Conservation (phyloP, 257 asterid species). For the Solanum phureja region DNA sequence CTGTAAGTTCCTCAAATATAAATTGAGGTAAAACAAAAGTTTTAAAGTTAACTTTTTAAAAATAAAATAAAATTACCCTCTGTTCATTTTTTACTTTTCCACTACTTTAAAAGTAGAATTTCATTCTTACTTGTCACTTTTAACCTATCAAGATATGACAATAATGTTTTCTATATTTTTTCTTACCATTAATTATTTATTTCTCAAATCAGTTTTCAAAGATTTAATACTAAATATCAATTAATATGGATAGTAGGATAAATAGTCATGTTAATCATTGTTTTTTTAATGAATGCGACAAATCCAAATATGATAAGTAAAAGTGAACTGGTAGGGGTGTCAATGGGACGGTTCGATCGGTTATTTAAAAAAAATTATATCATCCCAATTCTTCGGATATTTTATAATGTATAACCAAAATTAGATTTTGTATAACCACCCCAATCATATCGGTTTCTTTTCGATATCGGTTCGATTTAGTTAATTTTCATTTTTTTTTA, state of each 20-base stretch:
- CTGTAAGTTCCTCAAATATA: background rate
- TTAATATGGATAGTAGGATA: background rate
- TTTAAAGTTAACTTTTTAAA: too few species aligned
- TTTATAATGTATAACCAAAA: background rate
- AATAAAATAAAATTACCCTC: too few species aligned
- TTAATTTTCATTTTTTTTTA: too few species aligned
- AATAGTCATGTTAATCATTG: background rate
- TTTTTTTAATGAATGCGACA: background rate
- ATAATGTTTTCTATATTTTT: background rate
- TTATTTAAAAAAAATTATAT: too few species aligned
- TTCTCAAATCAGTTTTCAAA: too few species aligned
- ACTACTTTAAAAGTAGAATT: background rate
- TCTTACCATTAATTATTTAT: background rate
- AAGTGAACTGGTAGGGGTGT: background rate
- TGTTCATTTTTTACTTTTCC: background rate
- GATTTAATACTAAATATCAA: background rate
- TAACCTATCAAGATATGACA: too few species aligned
- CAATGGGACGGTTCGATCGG: background rate
- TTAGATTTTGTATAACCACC: background rate
- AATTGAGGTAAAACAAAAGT: background rate
- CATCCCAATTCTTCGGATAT: too few species aligned
- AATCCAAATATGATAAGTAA: background rate
- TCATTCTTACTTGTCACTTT: background rate
- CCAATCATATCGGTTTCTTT: background rate
- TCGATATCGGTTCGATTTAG: background rate